Percentiles rank a stretch among this genome's conserved stretches.
Conservation (phyloP, 305 asterid genomes). For the Fraxinus baroniana region DNA sequence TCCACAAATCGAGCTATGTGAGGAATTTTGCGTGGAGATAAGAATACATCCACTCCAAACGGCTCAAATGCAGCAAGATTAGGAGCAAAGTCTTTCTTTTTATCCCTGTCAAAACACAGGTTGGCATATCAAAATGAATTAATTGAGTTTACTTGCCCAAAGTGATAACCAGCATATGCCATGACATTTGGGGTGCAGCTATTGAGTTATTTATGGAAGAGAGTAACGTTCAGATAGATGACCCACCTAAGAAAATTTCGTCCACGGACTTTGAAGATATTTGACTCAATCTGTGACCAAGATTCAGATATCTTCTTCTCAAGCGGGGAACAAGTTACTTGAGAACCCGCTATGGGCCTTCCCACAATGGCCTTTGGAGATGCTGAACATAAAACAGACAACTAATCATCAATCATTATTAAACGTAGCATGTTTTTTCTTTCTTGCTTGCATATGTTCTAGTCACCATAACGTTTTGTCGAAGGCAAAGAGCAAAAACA, state of each 20-base stretch:
- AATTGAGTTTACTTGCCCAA: not conserved
- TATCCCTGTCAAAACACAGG: conserved; percentile 63
- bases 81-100: conserved; percentile 79
- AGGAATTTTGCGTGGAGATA: conserved; percentile 78
- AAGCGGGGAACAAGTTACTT: conserved; percentile 55
- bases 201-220: not conserved
- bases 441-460: not conserved
- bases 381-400: conserved; percentile 41
- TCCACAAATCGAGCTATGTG: conserved; percentile 86
- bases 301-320: conserved; percentile 64
- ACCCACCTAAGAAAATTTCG: conserved; percentile 60
- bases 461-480: not conserved
- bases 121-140: conserved; percentile 1
- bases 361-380: conserved; percentile 53
- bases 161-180: not conserved
- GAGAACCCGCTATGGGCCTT: conserved; percentile 91
- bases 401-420: not conserved
- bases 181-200: not conserved
- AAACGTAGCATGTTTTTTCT: not conserved
- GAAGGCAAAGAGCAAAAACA: conserved; percentile 13
- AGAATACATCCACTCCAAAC: conserved; percentile 79
- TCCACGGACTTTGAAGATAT: conserved; percentile 80
- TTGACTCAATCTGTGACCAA: conserved; percentile 77
- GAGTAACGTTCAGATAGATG: not conserved
- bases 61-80: conserved; percentile 73